phyloP scores from a whole-genome alignment of 2,329 filamentous ascomycete species.

The Penicillium sp. region DNA sequence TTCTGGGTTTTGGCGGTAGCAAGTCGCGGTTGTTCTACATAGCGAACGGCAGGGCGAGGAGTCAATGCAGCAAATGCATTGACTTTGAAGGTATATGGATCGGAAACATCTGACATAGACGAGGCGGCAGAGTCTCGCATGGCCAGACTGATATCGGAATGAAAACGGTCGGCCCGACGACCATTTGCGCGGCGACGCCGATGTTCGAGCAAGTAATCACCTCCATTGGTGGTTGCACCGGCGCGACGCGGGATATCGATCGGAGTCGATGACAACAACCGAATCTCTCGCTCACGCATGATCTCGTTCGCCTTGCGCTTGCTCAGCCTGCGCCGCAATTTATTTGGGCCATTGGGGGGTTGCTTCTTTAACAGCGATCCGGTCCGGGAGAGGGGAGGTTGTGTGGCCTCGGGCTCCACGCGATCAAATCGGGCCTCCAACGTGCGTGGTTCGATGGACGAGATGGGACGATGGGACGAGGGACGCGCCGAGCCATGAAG shows the following conservation, averaged over 20 bases:
- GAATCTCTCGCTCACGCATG: slow-evolving; percentile 79
- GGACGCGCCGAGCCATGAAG: slow-evolving; percentile 11
- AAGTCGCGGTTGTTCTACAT: slow-evolving; percentile 59
- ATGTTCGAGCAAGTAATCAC: slow-evolving; percentile 50
- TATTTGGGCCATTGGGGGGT: slow-evolving; percentile 50
- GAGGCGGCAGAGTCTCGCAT: slow-evolving; percentile 69
- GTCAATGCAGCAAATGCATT: slow-evolving; percentile 74
- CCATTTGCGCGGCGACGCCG: slow-evolving; percentile 50
- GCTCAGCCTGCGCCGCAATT: slow-evolving; percentile 65
- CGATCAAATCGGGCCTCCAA: slow-evolving; percentile 20
- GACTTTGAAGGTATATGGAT: slow-evolving; percentile 71
- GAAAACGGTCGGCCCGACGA: slow-evolving; percentile 55
- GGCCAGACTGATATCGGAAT: slow-evolving; percentile 70
- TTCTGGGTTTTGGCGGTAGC: slow-evolving; percentile 43
- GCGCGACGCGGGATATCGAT: slow-evolving; percentile 59
- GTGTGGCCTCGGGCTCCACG: slow-evolving; percentile 18
- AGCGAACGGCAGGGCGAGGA: slow-evolving; percentile 76
- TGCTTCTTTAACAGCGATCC: slow-evolving; percentile 53
- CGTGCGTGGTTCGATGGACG: slow-evolving; percentile 18
- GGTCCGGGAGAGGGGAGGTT: slow-evolving; percentile 41
- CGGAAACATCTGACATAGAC: slow-evolving; percentile 66
- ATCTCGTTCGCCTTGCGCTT: slow-evolving; percentile 71
- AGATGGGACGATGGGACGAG: slow-evolving; percentile 14
- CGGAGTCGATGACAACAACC: slow-evolving; percentile 66
- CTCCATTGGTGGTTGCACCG: slow-evolving; percentile 46